Evolutionary conservation across 441 rosid species (phyloP).

Genomic region (Jatropha multifida): DNA sequence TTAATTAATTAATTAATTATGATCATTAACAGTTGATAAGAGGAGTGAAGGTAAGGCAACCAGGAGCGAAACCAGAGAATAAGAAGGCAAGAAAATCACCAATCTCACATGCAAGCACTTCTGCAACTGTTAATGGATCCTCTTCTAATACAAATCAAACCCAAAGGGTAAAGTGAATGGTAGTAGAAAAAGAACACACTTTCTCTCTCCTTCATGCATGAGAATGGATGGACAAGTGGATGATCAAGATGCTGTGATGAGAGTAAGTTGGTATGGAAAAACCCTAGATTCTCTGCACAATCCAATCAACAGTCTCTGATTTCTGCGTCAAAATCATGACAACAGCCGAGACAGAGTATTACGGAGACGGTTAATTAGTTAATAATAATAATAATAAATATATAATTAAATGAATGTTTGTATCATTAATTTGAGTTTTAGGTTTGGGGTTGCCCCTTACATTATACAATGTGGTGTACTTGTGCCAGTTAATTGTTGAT

Average conservation of each 20-base stretch:
- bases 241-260: constrained; percentile 12
- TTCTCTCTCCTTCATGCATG: constrained; percentile 36
- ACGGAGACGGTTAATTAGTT: constrained; percentile 4
- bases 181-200: not conserved
- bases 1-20: not conserved
- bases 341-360: constrained; percentile 10
- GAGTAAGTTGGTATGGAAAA: not conserved
- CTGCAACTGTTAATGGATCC: constrained; percentile 23
- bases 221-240: constrained; percentile 25
- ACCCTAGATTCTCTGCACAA: constrained; percentile 20
- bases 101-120: constrained; percentile 38
- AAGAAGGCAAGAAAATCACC: constrained; percentile 65
- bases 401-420: not conserved
- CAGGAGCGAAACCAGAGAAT: constrained; percentile 56
- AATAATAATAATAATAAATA: no score
- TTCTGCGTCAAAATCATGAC: constrained; percentile 23
- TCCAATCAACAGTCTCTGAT: constrained; percentile 12
- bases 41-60: constrained; percentile 92
- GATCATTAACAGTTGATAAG: constrained; percentile 59
- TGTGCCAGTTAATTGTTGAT: constrained; percentile 3
- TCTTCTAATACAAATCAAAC: constrained; percentile 19
- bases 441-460: not conserved
- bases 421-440: not conserved
- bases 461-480: not conserved
- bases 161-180: constrained; percentile 31